Conservation (phyloP, 805 yeast species). For the Suhomyces canberraensis region DNA sequence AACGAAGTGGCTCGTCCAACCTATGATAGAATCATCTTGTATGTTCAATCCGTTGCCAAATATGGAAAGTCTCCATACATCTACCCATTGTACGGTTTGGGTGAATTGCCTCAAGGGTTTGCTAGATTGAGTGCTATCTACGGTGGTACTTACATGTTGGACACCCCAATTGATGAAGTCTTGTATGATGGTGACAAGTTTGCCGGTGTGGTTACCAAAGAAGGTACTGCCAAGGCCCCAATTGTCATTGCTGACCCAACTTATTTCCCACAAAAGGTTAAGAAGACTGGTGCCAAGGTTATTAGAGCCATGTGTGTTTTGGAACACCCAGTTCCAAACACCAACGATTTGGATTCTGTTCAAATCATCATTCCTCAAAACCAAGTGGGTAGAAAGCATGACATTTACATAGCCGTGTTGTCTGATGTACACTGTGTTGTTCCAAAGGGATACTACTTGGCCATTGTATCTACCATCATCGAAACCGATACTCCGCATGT, state of each 20-base stretch:
- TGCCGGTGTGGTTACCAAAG: slow-evolving; percentile 84
- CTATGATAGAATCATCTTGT: slow-evolving; percentile 78
- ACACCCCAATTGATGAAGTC: slow-evolving; percentile 90
- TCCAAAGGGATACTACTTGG: slow-evolving; percentile 84
- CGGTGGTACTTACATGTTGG: slow-evolving; percentile 98
- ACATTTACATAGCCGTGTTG: slow-evolving; percentile 88
- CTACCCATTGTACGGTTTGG: slow-evolving; percentile 93
- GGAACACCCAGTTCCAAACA: slow-evolving; percentile 84
- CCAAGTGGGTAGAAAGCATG: slow-evolving; percentile 89
- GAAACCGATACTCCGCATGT: slow-evolving; percentile 91
- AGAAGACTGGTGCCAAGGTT: slow-evolving; percentile 68
- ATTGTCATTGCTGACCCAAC: slow-evolving; percentile 97
- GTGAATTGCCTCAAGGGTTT: slow-evolving; percentile 98
- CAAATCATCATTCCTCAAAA: slow-evolving; percentile 96
- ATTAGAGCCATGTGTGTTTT: slow-evolving; percentile 85
- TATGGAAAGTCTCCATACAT: slow-evolving; percentile 96
- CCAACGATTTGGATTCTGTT: slow-evolving; percentile 78
- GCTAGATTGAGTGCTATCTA: slow-evolving; percentile 95
- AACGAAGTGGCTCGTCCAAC: slow-evolving; percentile 89
- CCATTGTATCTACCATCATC: slow-evolving; percentile 89
- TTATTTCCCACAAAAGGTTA: slow-evolving; percentile 83
- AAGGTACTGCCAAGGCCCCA: slow-evolving; percentile 89
- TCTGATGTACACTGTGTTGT: slow-evolving; percentile 88
- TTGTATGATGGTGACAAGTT: slow-evolving; percentile 69
- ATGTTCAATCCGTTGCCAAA: slow-evolving; percentile 86